phyloP scores from a whole-genome alignment of 164 flowering plant genomes.

The Protea cynaroides region DNA sequence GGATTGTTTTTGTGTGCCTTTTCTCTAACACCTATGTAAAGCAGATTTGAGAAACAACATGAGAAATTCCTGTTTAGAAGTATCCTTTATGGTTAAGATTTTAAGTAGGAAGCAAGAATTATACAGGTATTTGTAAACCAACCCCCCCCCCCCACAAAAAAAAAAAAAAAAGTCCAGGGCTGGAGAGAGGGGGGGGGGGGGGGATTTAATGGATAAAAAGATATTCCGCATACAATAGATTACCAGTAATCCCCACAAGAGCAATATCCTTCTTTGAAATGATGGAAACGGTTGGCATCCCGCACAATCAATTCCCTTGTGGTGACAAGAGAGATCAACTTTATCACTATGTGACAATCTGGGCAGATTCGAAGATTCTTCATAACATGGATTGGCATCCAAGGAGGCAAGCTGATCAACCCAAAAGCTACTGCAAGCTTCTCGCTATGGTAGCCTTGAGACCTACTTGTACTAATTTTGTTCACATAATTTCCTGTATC shows the following conservation, averaged over 20 bases:
- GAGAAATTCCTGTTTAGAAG: too few relatives aligned
- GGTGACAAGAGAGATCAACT: slow-evolving; percentile 16
- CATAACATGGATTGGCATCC: slow-evolving; percentile 32
- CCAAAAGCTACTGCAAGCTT: slow-evolving; percentile 35
- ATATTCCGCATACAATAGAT: background rate
- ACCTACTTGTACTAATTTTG: slow-evolving; percentile 2
- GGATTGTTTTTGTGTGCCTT: too few relatives aligned
- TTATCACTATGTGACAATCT: slow-evolving; percentile 23
- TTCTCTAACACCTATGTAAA: too few relatives aligned
- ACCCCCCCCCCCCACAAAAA: too few relatives aligned
- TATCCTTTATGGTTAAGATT: too few relatives aligned
- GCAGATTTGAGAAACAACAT: too few relatives aligned
- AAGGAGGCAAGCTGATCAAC: slow-evolving; percentile 26
- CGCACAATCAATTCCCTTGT: slow-evolving; percentile 21
- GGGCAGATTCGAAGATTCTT: slow-evolving; percentile 28
- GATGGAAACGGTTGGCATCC: slow-evolving; percentile 23
- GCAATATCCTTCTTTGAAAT: slow-evolving; percentile 22
- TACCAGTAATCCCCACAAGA: slow-evolving; percentile 23
- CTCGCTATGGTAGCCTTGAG: slow-evolving; percentile 27
- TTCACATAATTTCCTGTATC: slow-evolving; percentile 17
- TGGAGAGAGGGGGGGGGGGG: too few relatives aligned
- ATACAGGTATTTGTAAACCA: too few relatives aligned
- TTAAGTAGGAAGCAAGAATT: too few relatives aligned
- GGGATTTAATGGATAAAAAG: too few relatives aligned
- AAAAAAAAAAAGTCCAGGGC: too few relatives aligned